Evolutionary conservation across 139 green algal genomes (phyloP), one percentile per base, ranked within the genome.

Genomic region (Tetraselmis striata): DNA sequence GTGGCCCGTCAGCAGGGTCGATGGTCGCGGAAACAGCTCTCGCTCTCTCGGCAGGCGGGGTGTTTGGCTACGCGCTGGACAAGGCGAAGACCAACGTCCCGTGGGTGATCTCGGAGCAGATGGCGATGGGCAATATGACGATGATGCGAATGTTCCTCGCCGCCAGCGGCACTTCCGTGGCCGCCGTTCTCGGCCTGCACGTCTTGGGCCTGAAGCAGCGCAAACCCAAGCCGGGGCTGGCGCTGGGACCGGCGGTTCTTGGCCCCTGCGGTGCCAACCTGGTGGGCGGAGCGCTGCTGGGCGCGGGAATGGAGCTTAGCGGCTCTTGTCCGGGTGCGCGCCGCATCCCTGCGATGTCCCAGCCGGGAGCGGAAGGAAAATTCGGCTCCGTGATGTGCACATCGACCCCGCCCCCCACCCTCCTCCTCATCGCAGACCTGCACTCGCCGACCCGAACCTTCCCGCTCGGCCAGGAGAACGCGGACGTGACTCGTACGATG

Each of bases 141-240:
- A 79, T 79, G 76, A 79, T 79, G 76, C 76, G 76, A 5, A 79
- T 79, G 76, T 79, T 79, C 22, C 76, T 79, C 29, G 76, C 29
- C 22, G 76, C 76, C 18, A 45, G 29, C 29, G 76, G 29, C 76
- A 79, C 76, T 45, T 79, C 76, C 76, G 18, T 22, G 76, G 29
- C 29, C 11, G 76, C 29, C 22, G 29, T 79, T 18, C 29, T 31
- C 5, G 29, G 29, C 5, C 76, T 79, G 76, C 76, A 79, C 18
- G 76, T 18, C 5, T 18, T 31, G 76, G 76, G 76, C 11, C 29
- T 79, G 29, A 79, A 79, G 76, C 11, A 79, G 29, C 29, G 76
- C 29, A 18, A 5, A 5, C 11, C 76, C 22, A 79, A 31, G 29
- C 29, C 29, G 5, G 76, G 76, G 5, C 22, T 79, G 29, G 5